Evolutionary conservation across 2,329 filamentous ascomycete genomes (phyloP), one percentile per base, ranked within the genome.

Genomic region (Trichoderma atrobrunneum): DNA sequence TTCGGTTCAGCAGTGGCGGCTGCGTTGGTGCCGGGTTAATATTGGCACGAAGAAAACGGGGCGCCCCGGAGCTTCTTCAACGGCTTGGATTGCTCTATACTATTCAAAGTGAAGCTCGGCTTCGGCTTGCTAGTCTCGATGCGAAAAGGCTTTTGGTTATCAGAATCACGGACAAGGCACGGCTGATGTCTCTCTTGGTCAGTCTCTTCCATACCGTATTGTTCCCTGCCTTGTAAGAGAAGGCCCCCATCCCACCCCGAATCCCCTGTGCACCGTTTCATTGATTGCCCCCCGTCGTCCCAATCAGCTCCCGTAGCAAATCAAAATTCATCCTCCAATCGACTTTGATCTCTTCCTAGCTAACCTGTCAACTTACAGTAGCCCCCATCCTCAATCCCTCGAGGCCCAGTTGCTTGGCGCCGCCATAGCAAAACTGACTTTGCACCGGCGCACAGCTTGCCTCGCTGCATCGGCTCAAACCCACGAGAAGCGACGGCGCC

Each of bases 1-100:
- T 57, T 28, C 64, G 64, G 64, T 39, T 67, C 34, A 67, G 32
- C 51, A 39, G 51, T 67, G 51, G 64, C 64, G 64, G 64, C 51
- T 36, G 26, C 54, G n/a, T 43, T 59, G 54, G 51, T 39, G 63
- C 51, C 24, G 64, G 64, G 34, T 32, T 14, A 67, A 56, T 51
- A 39, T 67, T 39, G 64, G 32, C 32, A 34, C 51, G 32, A 30
- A 36, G 54, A 51, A 66, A 39, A 26, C 32, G 32, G 30, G 48
- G n/a, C 7, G 10, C 30, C 24, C 60, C 34, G 51, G 64, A 43
- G 64, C 54, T 30, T 24, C 51, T 21, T 30, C 51, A 59, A 67
- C 26, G 34, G 34, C 34, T 48, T 28, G 28, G 28, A 48, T 30
- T 43, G 60, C 39, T n/a, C 39, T 43, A 43, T 43, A 7, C 39